Base-by-base conservation (phyloP, 139 green algal species). In the Coelastrella sp. region DNA sequence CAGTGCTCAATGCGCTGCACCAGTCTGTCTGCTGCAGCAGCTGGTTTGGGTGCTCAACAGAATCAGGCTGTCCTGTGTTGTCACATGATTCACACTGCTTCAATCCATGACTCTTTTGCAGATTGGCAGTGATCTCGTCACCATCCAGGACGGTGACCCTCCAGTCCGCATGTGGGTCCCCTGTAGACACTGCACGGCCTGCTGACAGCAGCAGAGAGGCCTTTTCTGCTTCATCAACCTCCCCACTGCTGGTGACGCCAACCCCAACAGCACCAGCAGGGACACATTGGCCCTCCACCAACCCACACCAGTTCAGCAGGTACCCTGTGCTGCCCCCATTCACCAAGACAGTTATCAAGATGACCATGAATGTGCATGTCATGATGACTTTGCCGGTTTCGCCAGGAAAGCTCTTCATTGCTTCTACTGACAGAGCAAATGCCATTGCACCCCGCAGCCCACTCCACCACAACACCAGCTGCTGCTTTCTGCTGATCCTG, bases 401-500 rank as follows among this genome's bases (percentile, higher is more conserved):
- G 7, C 93, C 93, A 27, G 68, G 68, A 35, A 93, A 91, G 8
- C 88, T 57, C 15, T 93, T 89, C 0, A 78, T 49, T 6, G 94
- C 93, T 73, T 94, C 73, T 88, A 96, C 81, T 11, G 92, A 78
- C 61, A 96, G 91, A 6, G 95, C 94, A 89, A 96, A 96, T 0
- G 95, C 95, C 93, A 96, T 96, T 56, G 93, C 93, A 20, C 93
- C 93, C 0, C 94, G 84, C 81, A 97, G 92, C 0, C 95, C 95
- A 6, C 87, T 91, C 90, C 93, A 96, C 94, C 94, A 97, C 74
- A 97, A 70, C 91, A 97, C 92, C 60, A 95, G 87, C 90, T 94
- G 90, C 78, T 92, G 82, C 15, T 19, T 6, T 1, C 11, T n/a
- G 22, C 12, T 89, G 70, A 82, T 82, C 10, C 35, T 57, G 7